Evolutionary conservation across 2,329 filamentous ascomycete genomes (phyloP), one percentile per base, ranked within the genome.

Genomic region (Aspergillus puulaauensis): DNA sequence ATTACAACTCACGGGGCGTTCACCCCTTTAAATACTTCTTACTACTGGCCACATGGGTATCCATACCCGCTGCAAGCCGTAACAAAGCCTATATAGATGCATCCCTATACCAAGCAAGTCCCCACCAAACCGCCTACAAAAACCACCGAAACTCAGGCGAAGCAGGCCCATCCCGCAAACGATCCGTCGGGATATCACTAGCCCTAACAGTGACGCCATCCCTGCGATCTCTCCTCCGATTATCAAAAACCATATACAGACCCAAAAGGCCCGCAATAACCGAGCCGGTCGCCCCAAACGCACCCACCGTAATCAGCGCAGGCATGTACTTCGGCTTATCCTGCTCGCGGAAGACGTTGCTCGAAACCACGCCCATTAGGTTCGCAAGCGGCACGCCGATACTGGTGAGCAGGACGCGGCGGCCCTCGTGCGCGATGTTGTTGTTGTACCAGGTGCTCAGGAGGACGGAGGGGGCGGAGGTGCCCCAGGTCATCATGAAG

Each of bases 401-500:
- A 27, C 85, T 87, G 0, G 89, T 92, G 14, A 91, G 77, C 0
- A 87, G 80, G 6, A 91, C 81, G 47, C 90, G 86, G 39, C 86
- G 84, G 57, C 87, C 87, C 73, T 93, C 90, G 66, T 93, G 83
- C 1, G 89, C 89, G 56, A 91, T 83, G 70, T 93, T 93, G 78
- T 93, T 93, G 76, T 90, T 93, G 75, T 91, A 92, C 87, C 86
- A 88, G 56, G 85, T 79, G 63, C 86, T 77, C 8, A 75, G 78
- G 12, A 93, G 78, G 8, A 92, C 89, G 0, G 85, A 89, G 0
- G 90, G 89, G 0, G 89, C 89, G 1, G 86, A 87, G 0, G 88
- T 91, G 15, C 90, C 90, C 86, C 88, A 91, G 11, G 86, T 89
- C 88, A 92, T 91, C 87, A 92, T 89, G 72, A 92, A 93, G 54